phyloP scores from a whole-genome alignment of 306 rosid genomes.

The Cotoneaster glaucophyllus region DNA sequence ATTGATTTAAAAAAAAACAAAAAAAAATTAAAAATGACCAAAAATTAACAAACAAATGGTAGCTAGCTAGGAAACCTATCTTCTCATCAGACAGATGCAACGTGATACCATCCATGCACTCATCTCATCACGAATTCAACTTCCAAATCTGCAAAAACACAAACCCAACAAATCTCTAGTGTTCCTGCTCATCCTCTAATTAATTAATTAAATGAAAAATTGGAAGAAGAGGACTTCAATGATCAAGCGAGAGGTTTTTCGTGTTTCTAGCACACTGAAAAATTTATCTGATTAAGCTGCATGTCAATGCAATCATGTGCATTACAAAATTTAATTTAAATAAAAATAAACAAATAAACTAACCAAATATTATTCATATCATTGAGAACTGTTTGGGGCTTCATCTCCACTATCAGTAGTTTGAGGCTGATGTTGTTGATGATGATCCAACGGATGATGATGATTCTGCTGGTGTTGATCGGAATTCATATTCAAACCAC shows the following conservation, averaged over 20 bases:
- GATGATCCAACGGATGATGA: slow-evolving; percentile 40
- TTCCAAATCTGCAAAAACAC: slow-evolving; percentile 39
- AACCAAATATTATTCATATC: slow-evolving; percentile 29
- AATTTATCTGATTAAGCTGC: not conserved
- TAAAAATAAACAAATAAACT: slow-evolving; percentile 22
- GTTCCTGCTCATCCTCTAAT: slow-evolving; percentile 21
- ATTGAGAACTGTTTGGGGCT: slow-evolving; percentile 57
- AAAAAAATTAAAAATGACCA: not conserved
- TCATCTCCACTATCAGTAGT: slow-evolving; percentile 64
- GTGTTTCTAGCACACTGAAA: no score
- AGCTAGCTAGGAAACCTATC: slow-evolving; percentile 1
- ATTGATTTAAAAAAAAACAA: not conserved
- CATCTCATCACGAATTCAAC: slow-evolving; percentile 26
- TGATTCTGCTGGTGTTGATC: slow-evolving; percentile 23
- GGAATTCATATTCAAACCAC: slow-evolving; percentile 55
- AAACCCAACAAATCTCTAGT: slow-evolving; percentile 25
- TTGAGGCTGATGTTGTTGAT: slow-evolving; percentile 24
- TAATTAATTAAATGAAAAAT: not conserved
- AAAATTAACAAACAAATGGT: not conserved
- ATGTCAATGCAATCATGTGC: not conserved
- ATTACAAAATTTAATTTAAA: not conserved
- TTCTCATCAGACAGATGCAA: not conserved
- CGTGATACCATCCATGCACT: not conserved
- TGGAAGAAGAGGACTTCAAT: slow-evolving; percentile 1
- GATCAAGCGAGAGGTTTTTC: not conserved